These are phyloP conservation scores for Xylaria sp. DNA, from an alignment of 2,329 filamentous ascomycete genomes.

Conservation along the genomic window DNA sequence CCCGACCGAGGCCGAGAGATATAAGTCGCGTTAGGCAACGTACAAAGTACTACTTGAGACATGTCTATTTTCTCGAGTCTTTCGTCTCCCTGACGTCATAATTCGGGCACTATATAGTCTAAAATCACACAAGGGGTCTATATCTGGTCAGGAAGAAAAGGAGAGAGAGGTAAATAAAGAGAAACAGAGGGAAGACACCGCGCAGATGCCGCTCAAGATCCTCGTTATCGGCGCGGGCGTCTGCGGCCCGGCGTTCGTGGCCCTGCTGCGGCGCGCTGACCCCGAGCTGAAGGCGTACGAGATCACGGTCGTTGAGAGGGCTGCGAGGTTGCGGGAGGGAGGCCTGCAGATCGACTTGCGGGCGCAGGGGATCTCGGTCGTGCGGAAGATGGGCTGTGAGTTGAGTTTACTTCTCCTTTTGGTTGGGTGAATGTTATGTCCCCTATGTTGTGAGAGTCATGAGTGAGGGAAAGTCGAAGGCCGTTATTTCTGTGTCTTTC, in stretches of 20 bases:
- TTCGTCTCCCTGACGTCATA: no score
- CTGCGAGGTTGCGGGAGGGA: slow-evolving; percentile 50
- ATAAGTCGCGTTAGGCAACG: no score
- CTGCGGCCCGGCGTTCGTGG: slow-evolving; percentile 57
- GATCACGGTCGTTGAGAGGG: slow-evolving; percentile 59
- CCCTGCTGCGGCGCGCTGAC: slow-evolving; percentile 54
- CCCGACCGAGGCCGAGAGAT: no score
- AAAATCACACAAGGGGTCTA: no score
- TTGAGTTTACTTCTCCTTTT: slow-evolving; percentile 6
- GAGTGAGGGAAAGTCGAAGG: no score
- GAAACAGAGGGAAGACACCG: neutral
- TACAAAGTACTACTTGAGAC: no score
- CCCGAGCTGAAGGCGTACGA: slow-evolving; percentile 45
- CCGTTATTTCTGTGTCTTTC: no score
- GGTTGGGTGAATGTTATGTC: neutral
- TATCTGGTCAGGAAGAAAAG: no score
- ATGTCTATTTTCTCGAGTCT: no score
- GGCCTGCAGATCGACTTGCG: slow-evolving; percentile 62
- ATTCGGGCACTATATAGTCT: no score
- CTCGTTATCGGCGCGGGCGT: slow-evolving; percentile 62
- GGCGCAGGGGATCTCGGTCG: slow-evolving; percentile 54
- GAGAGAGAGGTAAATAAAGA: no score
- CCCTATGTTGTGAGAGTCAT: no score
- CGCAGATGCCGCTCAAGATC: slow-evolving; percentile 53
- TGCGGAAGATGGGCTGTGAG: slow-evolving; percentile 53